These are phyloP conservation scores for Torulaspora pretoriensis DNA, from an alignment of 1,139 yeast species.

Conservation along the genomic window DNA sequence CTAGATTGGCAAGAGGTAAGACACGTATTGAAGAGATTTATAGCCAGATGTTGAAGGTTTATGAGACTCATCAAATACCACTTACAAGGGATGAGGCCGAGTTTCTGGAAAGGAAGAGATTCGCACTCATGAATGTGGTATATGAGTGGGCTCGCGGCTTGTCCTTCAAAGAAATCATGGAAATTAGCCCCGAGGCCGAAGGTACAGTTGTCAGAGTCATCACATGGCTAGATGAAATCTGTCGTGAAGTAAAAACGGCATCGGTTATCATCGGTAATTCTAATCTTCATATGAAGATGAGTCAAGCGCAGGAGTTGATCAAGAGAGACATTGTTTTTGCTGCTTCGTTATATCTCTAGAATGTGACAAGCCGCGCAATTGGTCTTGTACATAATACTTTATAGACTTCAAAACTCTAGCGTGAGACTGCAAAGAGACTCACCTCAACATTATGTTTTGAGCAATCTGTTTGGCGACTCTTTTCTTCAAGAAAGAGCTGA, in stretches of 20 bases:
- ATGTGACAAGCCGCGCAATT: background rate
- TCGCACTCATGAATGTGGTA: slow-evolving; percentile 87
- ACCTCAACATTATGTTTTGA: slow-evolving; percentile 13
- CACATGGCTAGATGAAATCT: slow-evolving; percentile 87
- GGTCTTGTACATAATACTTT: background rate
- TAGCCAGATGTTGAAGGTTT: slow-evolving; percentile 56
- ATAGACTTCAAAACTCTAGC: background rate
- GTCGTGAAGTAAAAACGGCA: slow-evolving; percentile 92
- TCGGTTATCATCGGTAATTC: slow-evolving; percentile 94
- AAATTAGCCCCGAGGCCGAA: slow-evolving; percentile 83
- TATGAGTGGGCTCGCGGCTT: slow-evolving; percentile 98
- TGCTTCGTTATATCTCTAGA: slow-evolving; percentile 80
- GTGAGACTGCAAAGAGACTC: background rate
- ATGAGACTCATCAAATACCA: slow-evolving; percentile 63
- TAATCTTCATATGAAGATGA: slow-evolving; percentile 79
- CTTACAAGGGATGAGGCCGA: slow-evolving; percentile 83
- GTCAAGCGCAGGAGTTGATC: slow-evolving; percentile 87
- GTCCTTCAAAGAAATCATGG: slow-evolving; percentile 86
- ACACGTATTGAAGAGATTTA: slow-evolving; percentile 67
- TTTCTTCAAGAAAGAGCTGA: slow-evolving; percentile 20
- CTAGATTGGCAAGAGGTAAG: slow-evolving; percentile 78
- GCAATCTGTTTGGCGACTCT: slow-evolving; percentile 18
- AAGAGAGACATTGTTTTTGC: slow-evolving; percentile 97
- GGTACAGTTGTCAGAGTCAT: slow-evolving; percentile 98
- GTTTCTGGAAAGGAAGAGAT: slow-evolving; percentile 75